A percentile compares a stretch with the other conserved stretches of the same genome.
These are phyloP conservation scores for Leucoagaricus sp. DNA, from an alignment of 1,284 basidiomycete genomes.

Conservation along the genomic window DNA sequence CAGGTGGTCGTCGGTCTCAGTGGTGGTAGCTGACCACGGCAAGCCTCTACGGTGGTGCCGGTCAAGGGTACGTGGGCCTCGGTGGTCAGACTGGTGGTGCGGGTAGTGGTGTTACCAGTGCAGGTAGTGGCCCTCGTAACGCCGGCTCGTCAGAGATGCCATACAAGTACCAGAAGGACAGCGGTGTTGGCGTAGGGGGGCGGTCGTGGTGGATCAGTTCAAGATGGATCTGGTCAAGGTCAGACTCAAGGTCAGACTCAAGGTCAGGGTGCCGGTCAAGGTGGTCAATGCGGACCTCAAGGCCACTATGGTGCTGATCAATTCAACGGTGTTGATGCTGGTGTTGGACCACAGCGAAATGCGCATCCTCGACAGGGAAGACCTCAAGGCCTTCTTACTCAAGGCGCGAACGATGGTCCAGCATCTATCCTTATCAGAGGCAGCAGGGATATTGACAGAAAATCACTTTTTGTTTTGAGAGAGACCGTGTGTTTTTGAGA, in stretches of 20 bases:
- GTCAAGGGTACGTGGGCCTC: conserved; percentile 69
- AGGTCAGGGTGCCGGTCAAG: conserved; percentile 41
- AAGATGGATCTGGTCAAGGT: conserved; percentile 33
- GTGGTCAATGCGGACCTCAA: conserved; percentile 38
- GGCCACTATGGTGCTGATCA: conserved; percentile 63
- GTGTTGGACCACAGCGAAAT: conserved; percentile 46
- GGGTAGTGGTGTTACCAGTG: conserved; percentile 42
- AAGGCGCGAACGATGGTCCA: conserved; percentile 60
- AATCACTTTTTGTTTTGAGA: too few relatives aligned
- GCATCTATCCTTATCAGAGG: conserved; percentile 69
- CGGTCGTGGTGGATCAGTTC: conserved; percentile 41
- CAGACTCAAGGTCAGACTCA: conserved; percentile 40
- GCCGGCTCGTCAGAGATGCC: conserved; percentile 66
- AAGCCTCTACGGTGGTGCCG: conserved; percentile 62
- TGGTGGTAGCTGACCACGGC: conserved; percentile 59
- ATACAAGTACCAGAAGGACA: conserved; percentile 73
- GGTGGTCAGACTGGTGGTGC: conserved; percentile 51
- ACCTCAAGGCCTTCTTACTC: conserved; percentile 64
- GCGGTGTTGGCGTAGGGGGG: conserved; percentile 44
- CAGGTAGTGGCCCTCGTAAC: conserved; percentile 37
- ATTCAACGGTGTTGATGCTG: conserved; percentile 42
- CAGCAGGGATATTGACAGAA: conserved; percentile 76
- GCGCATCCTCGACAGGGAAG: conserved; percentile 49
- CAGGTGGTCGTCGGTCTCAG: conserved; percentile 53
- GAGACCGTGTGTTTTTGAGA: not conserved